A percentile compares a stretch with the other conserved stretches of the same genome.
phyloP scores from a whole-genome alignment of 495 filamentous ascomycete species.

The Aspergillus campestris region DNA sequence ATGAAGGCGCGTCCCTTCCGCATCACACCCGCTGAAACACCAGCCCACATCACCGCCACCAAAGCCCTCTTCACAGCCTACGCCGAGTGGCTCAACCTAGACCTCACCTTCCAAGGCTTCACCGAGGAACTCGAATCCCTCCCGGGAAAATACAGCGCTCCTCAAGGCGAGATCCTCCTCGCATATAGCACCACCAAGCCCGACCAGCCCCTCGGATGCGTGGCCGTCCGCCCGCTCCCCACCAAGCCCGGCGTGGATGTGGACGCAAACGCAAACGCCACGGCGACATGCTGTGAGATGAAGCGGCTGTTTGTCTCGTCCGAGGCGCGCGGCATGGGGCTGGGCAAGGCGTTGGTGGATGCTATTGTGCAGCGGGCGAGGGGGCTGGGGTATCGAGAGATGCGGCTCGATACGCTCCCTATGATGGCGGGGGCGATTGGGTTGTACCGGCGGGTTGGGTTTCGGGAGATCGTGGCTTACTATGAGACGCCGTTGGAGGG shows the following conservation, averaged over 20 bases:
- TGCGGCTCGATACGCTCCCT: slow-evolving; percentile 50
- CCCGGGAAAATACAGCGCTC: slow-evolving; percentile 44
- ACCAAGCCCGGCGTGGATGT: slow-evolving; percentile 27
- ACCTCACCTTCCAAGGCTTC: slow-evolving; percentile 53
- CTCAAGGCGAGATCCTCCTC: slow-evolving; percentile 36
- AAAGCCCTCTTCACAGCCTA: slow-evolving; percentile 43
- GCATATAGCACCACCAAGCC: slow-evolving; percentile 28
- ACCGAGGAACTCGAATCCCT: slow-evolving; percentile 40
- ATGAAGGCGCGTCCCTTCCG: not conserved
- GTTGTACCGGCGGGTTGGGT: slow-evolving; percentile 45
- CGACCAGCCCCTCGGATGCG: slow-evolving; percentile 37
- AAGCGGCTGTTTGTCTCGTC: slow-evolving; percentile 49
- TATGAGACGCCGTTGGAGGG: slow-evolving; percentile 48
- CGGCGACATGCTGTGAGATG: slow-evolving; percentile 45
- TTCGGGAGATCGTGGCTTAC: slow-evolving; percentile 45
- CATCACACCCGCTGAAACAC: slow-evolving; percentile 8
- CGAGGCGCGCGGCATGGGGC: slow-evolving; percentile 34
- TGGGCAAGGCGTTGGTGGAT: slow-evolving; percentile 39
- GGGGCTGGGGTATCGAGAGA: slow-evolving; percentile 41
- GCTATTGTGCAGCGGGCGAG: slow-evolving; percentile 37
- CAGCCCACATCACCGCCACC: slow-evolving; percentile 8
- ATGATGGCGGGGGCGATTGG: slow-evolving; percentile 42
- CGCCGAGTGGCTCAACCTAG: slow-evolving; percentile 41
- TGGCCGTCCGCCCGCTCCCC: slow-evolving; percentile 22
- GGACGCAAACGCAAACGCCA: slow-evolving; percentile 20